These are phyloP conservation scores for Ascomycota sp. DNA, from an alignment of 2,329 filamentous ascomycete genomes.

Conservation along the genomic window DNA sequence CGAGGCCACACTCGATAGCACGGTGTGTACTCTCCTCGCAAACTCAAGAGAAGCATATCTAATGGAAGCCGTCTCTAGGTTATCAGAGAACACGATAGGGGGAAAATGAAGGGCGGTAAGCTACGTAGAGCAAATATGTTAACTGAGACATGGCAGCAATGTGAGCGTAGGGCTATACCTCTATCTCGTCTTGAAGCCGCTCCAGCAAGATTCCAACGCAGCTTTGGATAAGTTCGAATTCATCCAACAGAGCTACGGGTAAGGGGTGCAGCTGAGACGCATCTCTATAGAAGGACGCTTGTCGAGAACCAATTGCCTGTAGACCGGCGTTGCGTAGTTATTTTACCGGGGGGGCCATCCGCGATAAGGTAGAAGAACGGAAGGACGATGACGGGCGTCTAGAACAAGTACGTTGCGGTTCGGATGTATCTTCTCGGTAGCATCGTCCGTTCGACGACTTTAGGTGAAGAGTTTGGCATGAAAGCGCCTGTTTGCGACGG, in stretches of 20 bases:
- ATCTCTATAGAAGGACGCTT: neutral
- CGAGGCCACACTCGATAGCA: constrained; percentile 2
- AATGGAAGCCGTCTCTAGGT: neutral
- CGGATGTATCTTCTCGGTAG: too few relatives aligned
- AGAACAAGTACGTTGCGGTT: too few relatives aligned
- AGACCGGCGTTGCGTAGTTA: neutral
- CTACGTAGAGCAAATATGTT: too few relatives aligned
- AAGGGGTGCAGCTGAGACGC: neutral
- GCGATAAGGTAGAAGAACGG: too few relatives aligned
- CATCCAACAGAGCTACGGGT: neutral
- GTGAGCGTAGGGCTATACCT: neutral
- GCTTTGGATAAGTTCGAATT: neutral
- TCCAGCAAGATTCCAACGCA: neutral
- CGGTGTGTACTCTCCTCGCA: neutral
- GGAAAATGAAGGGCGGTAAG: neutral
- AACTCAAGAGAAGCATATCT: neutral
- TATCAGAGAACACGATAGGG: neutral
- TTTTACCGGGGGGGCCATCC: too few relatives aligned
- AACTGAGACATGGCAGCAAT: too few relatives aligned
- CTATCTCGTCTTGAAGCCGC: neutral
- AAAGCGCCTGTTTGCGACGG: too few relatives aligned
- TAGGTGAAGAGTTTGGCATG: too few relatives aligned
- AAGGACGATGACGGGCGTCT: too few relatives aligned
- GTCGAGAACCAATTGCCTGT: neutral
- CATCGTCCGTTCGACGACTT: too few relatives aligned